Percentiles rank a stretch among this genome's conserved stretches.
Conservation (phyloP, 2,329 filamentous ascomycete genomes). For the Talaromyces funiculosus region DNA sequence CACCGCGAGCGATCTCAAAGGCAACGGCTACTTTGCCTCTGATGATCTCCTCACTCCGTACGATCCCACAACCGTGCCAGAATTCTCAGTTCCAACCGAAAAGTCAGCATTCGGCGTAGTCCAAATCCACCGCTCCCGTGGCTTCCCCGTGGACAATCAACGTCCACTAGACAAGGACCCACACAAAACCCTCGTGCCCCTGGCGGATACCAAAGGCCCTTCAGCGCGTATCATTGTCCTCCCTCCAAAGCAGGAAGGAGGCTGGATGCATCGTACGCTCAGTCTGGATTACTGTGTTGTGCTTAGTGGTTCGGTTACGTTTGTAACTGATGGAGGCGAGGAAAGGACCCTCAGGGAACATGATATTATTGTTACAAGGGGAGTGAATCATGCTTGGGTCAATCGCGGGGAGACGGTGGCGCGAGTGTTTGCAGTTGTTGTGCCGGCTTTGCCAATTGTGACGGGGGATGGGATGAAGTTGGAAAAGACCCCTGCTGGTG, state of each 20-base stretch:
- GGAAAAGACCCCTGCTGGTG: slow-evolving; percentile 28
- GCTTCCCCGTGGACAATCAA: slow-evolving; percentile 23
- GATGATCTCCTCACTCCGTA: slow-evolving; percentile 23
- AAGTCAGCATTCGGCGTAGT: slow-evolving; percentile 22
- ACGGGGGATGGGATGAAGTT: slow-evolving; percentile 34
- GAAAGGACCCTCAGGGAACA: slow-evolving; percentile 24
- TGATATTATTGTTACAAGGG: slow-evolving; percentile 31
- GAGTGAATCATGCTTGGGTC: slow-evolving; percentile 43
- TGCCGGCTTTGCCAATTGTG: slow-evolving; percentile 38
- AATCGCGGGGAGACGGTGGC: slow-evolving; percentile 37
- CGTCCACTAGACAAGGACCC: slow-evolving; percentile 17
- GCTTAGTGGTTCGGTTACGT: slow-evolving; percentile 22
- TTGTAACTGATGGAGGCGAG: slow-evolving; percentile 24
- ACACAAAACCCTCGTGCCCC: slow-evolving; percentile 20
- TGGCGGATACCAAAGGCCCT: slow-evolving; percentile 21
- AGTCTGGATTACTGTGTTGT: slow-evolving; percentile 29
- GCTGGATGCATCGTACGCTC: slow-evolving; percentile 24
- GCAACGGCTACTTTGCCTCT: slow-evolving; percentile 23
- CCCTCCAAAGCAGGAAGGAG: slow-evolving; percentile 14
- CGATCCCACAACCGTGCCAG: slow-evolving; percentile 21
- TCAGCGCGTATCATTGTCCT: slow-evolving; percentile 20
- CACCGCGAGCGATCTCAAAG: slow-evolving; percentile 20
- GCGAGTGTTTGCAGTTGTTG: slow-evolving; percentile 37
- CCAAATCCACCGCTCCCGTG: slow-evolving; percentile 24
- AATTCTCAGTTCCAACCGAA: slow-evolving; percentile 17